A percentile compares a stretch with the other conserved stretches of the same genome.
Evolutionary conservation across 2,329 filamentous ascomycete species (phyloP).

Genomic region (Scedosporium minutisporum): DNA sequence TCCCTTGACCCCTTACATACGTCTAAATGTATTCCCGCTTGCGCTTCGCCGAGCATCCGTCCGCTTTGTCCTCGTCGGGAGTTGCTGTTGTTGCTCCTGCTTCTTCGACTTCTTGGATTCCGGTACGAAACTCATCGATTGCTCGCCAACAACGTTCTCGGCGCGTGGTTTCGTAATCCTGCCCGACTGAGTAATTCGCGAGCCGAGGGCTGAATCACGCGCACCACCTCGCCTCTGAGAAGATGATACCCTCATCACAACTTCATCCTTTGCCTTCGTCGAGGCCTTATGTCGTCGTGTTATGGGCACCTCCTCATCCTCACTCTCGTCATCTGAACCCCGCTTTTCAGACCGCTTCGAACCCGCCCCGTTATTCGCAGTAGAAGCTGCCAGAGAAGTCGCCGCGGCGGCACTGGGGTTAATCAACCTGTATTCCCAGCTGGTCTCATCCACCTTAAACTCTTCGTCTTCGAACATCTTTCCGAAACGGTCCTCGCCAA

Average conservation of each 20-base stretch:
- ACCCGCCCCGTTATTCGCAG: not conserved
- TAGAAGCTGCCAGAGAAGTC: not conserved
- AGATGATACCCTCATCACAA: conserved; percentile 60
- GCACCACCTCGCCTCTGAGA: conserved; percentile 51
- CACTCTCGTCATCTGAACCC: not conserved
- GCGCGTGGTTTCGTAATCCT: conserved; percentile 33
- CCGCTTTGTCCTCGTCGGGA: conserved; percentile 21
- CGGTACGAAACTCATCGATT: conserved; percentile 65
- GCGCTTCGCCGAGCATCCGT: conserved; percentile 53
- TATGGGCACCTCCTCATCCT: not conserved
- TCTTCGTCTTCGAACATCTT: conserved; percentile 88
- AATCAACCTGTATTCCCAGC: conserved; percentile 74
- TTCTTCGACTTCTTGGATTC: conserved; percentile 40
- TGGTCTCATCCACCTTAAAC: conserved; percentile 84
- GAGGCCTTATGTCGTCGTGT: not conserved
- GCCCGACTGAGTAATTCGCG: conserved; percentile 40
- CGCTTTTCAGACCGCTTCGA: not conserved
- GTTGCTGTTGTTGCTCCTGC: conserved; percentile 22
- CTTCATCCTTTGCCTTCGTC: conserved; percentile 18
- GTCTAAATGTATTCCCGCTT: conserved; percentile 65
- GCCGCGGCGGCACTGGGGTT: conserved; percentile 64
- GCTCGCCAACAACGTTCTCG: conserved; percentile 49
- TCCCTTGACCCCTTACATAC: conserved; percentile 36
- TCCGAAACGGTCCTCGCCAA: conserved; percentile 79
- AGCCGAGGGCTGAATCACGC: conserved; percentile 47